Base-by-base conservation (phyloP, 352 stramenopile species). In the Thraustotheca clavata region DNA sequence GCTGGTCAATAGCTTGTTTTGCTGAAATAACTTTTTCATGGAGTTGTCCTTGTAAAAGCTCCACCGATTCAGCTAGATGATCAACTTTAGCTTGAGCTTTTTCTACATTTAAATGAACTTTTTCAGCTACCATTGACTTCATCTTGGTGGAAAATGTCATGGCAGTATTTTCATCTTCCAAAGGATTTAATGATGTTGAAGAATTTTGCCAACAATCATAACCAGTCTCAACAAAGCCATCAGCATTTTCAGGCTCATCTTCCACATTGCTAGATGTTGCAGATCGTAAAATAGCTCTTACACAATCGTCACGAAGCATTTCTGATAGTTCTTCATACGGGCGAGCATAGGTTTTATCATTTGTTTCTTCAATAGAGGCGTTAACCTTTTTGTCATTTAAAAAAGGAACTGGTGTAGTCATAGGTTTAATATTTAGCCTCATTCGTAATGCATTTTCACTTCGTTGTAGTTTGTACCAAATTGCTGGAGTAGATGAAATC, bases 381-480 rank as follows among this genome's bases (percentile, higher is more conserved):
- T 83, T 71, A 38, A 73, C 73, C 36, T 75, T 74, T 61, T 81
- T 77, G 32, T 76, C 73, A 33, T 85, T 89, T 9, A 79, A 90
- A n/a, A n/a, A n/a, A n/a, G n/a, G 7, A 52, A 24, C 9, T 52
- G 9, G 43, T n/a, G n/a, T 2, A 1, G 2, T 24, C 11, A 65
- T 54, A 9, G 62, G 69, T 48, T 91, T 93, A 27, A 93, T 55
- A 2, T 73, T 68, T 33, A 94, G 68, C 26, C 83, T 76, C 80
- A 94, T 94, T 7, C 84, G 80, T n/a, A 80, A 73, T 5, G 55
- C 72, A 65, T 89, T 91, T 52, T 94, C 84, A 36, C 71, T 74
- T 0, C 76, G 83, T 40, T 79, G 72, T 16, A 91, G 74, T 62
- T 94, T 91, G 60, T 76, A 69, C 16, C 87, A n/a, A 14, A 14